Evolutionary conservation across 305 asterid species (phyloP).

Genomic region (Solanum hybrid): DNA sequence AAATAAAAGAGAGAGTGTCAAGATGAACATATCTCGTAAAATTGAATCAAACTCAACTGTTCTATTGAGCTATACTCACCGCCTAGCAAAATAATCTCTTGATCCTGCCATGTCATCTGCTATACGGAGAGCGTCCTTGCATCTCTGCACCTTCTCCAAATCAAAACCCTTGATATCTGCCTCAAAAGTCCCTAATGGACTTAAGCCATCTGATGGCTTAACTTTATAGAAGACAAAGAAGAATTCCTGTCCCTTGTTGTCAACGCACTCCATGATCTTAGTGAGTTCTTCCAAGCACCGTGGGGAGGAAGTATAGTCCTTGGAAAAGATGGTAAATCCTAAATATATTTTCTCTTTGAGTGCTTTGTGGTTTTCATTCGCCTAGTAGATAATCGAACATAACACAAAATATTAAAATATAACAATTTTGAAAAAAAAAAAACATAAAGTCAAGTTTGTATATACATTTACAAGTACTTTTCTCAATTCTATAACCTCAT

Average conservation of each 20-base stretch:
- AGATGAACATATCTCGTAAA: neutral
- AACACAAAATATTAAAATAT: too few species aligned
- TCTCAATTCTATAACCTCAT: too few species aligned
- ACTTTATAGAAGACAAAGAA: neutral
- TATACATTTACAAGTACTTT: too few species aligned
- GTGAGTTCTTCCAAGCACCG: neutral
- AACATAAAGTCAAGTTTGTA: too few species aligned
- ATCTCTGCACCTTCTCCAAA: neutral
- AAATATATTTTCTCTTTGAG: fast-evolving
- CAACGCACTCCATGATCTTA: neutral
- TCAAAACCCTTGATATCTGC: neutral
- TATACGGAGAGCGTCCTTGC: neutral
- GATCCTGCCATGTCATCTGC: neutral
- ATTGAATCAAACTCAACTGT: neutral
- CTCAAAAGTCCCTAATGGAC: fast-evolving
- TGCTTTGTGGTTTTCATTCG: too few species aligned
- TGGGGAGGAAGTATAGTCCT: neutral
- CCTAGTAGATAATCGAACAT: too few species aligned
- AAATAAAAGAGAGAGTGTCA: neutral
- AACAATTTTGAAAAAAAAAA: too few species aligned
- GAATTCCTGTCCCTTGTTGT: neutral
- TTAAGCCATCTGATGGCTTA: neutral
- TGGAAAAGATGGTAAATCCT: neutral
- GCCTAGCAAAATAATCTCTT: neutral
- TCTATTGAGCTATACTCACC: neutral